phyloP scores from a whole-genome alignment of 129 eudicot genomes.

The Tagetes patula region DNA sequence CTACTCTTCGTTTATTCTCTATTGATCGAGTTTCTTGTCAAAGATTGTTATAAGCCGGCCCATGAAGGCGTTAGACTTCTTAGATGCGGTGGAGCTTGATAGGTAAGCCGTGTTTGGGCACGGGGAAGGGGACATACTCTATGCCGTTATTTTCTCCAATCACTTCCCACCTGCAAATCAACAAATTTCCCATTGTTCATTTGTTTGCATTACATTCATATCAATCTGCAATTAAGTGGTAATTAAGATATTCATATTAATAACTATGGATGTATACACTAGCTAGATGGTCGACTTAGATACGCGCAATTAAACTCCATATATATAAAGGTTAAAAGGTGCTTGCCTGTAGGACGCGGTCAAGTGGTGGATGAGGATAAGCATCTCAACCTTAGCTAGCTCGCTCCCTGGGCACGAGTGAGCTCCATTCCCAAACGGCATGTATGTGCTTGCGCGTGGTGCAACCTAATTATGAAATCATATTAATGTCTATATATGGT shows the following conservation, averaged over 20 bases:
- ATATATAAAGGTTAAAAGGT: not conserved
- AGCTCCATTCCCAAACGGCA: constrained; percentile 84
- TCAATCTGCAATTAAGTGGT: not conserved
- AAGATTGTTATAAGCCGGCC: not conserved
- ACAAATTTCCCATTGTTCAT: not conserved
- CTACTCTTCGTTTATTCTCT: not conserved
- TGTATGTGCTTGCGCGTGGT: constrained; percentile 62
- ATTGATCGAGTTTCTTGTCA: not conserved
- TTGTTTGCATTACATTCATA: too few species aligned
- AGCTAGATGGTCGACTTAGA: not conserved
- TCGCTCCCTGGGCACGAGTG: constrained; percentile 94
- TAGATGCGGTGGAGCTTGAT: constrained; percentile 29
- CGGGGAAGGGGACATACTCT: constrained; percentile 73
- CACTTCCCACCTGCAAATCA: constrained; percentile 58
- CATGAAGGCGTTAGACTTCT: constrained; percentile 1
- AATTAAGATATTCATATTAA: not conserved
- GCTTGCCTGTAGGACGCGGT: constrained; percentile 60
- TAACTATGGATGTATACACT: not conserved
- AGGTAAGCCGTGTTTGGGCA: constrained; percentile 72
- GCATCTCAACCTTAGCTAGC: constrained; percentile 81
- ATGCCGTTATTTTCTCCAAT: constrained; percentile 58
- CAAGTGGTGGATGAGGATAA: constrained; percentile 72
- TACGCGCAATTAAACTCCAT: not conserved
- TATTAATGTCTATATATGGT: not conserved
- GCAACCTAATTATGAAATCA: constrained; percentile 46